These are phyloP conservation scores for Eucalyptus sp. DNA, from an alignment of 345 rosid genomes.

Conservation along the genomic window DNA sequence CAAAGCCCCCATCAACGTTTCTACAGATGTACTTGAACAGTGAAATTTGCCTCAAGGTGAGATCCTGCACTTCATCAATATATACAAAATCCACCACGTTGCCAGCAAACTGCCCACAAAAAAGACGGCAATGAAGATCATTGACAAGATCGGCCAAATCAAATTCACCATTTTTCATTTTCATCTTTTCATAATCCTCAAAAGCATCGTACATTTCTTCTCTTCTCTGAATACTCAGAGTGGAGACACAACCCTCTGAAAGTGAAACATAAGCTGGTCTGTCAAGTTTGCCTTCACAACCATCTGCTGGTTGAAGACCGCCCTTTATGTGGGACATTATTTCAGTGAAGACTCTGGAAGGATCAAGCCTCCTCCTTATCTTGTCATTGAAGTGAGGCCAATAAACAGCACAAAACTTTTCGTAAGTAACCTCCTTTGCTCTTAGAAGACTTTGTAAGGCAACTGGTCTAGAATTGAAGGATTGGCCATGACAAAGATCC, in stretches of 20 bases:
- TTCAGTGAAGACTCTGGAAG: slow-evolving; percentile 39
- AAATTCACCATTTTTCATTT: slow-evolving; percentile 23
- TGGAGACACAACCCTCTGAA: slow-evolving; percentile 22
- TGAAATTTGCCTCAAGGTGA: slow-evolving; percentile 40
- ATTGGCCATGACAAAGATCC: slow-evolving; percentile 2
- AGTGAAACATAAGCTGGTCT: slow-evolving; percentile 17
- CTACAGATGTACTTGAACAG: slow-evolving; percentile 27
- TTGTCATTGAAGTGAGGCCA: slow-evolving; percentile 38
- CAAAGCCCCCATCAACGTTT: slow-evolving; percentile 37
- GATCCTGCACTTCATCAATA: slow-evolving; percentile 60
- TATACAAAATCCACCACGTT: slow-evolving; percentile 35
- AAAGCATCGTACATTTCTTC: slow-evolving; percentile 22
- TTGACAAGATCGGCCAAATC: slow-evolving; percentile 51
- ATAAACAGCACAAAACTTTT: slow-evolving; percentile 26
- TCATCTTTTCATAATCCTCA: slow-evolving; percentile 34
- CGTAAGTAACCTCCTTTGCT: slow-evolving; percentile 30
- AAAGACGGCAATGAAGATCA: slow-evolving; percentile 36
- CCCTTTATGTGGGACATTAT: slow-evolving; percentile 51
- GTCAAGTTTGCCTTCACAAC: slow-evolving; percentile 11
- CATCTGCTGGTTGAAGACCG: slow-evolving; percentile 7
- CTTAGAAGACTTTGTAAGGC: slow-evolving; percentile 13
- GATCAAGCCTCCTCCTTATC: slow-evolving; percentile 23
- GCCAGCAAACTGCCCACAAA: slow-evolving; percentile 3
- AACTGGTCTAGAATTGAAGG: slow-evolving; percentile 3
- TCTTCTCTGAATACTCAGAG: slow-evolving; percentile 10